Base-by-base conservation (phyloP, 2,329 filamentous ascomycete species). In the Leptographium radiaticola region DNA sequence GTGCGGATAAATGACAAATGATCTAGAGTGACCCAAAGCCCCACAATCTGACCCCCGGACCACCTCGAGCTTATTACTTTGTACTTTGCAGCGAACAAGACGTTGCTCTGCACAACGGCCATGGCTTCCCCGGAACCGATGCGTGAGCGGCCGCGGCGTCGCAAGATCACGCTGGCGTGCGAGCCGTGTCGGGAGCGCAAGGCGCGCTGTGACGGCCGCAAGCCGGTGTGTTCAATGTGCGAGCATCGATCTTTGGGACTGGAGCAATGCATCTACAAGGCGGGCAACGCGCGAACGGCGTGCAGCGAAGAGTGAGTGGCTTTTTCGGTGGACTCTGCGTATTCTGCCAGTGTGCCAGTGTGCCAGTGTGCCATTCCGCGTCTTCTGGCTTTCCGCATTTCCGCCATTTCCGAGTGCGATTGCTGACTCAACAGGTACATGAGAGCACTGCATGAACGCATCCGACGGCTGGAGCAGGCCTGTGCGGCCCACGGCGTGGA, bases 171-270 rank as follows among this genome's bases (percentile, higher is more conserved):
- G 1, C 59, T 71, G 8, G 70, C 69, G 15, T 73, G 71, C 55
- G 69, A 71, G 53, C 63, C 67, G 4, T 73, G 71, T 52, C 63
- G 70, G 33, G 65, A 68, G 51, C 66, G 68, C 48, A 72, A 73
- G 57, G 61, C 67, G 6, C 65, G 68, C 1, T 72, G 70, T 53
- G 70, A 73, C 57, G 70, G 70, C 20, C 62, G 53, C n/a, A 71
- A 71, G 57, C 71, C 71, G 30, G 67, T 73, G 13, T 74, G 71
- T 59, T 68, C 66, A n/a, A 66, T 67, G 2, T 73, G 71, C 52
- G 60, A 60, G 44, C 64, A 65, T 13, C 65, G 69, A 13, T 63
- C 52, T 11, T 45, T 57, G 30, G 56, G 56, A 5, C 49, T 57
- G 10, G 56, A 57, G 54, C 39, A 55, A 33, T 57, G 54, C 30